phyloP scores from a whole-genome alignment of 352 stramenopile genomes.

The Thalassiosira oceanica region DNA sequence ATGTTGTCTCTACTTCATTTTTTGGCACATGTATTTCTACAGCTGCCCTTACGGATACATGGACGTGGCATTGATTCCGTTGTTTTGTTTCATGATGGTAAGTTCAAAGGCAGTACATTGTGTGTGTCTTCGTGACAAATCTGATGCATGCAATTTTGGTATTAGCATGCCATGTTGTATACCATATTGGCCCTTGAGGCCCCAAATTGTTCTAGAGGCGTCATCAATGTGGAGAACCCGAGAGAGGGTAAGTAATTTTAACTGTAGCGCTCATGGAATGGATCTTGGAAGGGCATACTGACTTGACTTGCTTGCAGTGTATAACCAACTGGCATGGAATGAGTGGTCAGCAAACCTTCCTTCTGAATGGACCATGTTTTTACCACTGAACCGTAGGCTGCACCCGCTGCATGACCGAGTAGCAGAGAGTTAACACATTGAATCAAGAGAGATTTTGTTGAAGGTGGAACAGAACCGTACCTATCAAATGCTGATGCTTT shows the following conservation, averaged over 20 bases:
- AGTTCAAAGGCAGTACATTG: no score
- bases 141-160: no score
- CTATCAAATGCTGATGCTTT: no score
- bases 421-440: no score
- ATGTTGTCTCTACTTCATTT: conserved; percentile 16
- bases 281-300: no score
- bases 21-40: conserved; percentile 69
- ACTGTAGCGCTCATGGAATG: no score
- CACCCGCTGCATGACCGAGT: conserved; percentile 42
- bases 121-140: no score
- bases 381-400: conserved; percentile 51
- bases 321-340: conserved; percentile 47
- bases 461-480: no score
- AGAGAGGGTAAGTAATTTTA: no score
- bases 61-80: conserved; percentile 56
- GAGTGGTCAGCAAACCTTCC: conserved; percentile 34
- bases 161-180: conserved; percentile 60
- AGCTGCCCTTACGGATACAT: conserved; percentile 73
- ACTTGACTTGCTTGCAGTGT: no score
- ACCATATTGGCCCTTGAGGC: conserved; percentile 55
- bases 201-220: conserved; percentile 35
- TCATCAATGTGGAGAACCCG: conserved; percentile 49
- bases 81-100: conserved; percentile 50
- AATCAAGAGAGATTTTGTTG: no score
- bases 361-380: conserved; percentile 58